Conservation (phyloP, 306 rosid genomes). For the Cicer pinnatifidum region DNA sequence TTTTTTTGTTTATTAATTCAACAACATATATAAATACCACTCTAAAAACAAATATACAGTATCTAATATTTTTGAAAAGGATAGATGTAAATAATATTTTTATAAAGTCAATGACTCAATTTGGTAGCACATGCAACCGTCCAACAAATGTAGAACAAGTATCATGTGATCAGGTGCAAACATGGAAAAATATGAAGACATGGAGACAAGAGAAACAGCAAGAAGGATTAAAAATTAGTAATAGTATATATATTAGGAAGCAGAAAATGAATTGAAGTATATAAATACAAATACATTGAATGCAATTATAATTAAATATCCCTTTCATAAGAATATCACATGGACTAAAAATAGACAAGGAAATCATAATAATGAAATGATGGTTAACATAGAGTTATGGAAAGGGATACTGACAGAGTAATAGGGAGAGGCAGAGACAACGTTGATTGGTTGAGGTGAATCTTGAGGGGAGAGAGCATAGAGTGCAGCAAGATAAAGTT, state of each 20-base stretch:
- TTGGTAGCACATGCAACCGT: conserved; percentile 37
- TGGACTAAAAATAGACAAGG: conserved; percentile 4
- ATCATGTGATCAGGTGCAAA: conserved; percentile 44
- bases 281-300: background rate
- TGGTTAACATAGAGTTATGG: too few relatives aligned
- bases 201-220: background rate
- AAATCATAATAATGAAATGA: background rate
- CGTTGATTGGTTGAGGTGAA: conserved; percentile 62
- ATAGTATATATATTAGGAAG: background rate
- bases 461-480: conserved; percentile 71
- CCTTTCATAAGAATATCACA: conserved; percentile 9
- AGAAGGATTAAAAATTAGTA: conserved; percentile 19
- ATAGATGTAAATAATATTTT: too few relatives aligned
- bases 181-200: background rate
- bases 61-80: too few relatives aligned
- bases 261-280: background rate
- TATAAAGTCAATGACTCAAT: too few relatives aligned
- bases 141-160: conserved; percentile 2
- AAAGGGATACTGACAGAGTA: conserved; percentile 62
- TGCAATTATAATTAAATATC: conserved; percentile 7
- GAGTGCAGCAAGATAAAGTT: conserved; percentile 79
- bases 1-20: too few relatives aligned
- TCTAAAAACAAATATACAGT: too few relatives aligned
- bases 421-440: conserved; percentile 77
- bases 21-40: too few relatives aligned